Percentiles rank a stretch among this genome's conserved stretches.
Conservation (phyloP, 2,329 filamentous ascomycete species). For the Penicillium sp. region DNA sequence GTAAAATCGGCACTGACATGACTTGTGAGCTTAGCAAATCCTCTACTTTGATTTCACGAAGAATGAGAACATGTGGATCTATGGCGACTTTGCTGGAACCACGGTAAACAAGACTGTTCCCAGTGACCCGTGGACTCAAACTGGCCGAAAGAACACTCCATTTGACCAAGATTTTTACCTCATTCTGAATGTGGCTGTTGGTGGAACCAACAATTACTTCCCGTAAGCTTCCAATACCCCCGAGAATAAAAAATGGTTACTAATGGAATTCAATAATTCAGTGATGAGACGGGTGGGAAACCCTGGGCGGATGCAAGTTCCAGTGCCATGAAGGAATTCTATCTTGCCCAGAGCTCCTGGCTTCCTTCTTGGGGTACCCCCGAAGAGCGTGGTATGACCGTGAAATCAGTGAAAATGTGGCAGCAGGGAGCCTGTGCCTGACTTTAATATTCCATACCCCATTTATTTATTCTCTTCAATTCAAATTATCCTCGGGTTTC, state of each 20-base stretch:
- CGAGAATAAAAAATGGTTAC: not conserved
- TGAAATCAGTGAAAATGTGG: slow-evolving; percentile 56
- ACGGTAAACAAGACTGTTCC: slow-evolving; percentile 49
- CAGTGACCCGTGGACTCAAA: slow-evolving; percentile 51
- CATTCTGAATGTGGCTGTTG: slow-evolving; percentile 58
- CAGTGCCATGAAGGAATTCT: slow-evolving; percentile 47
- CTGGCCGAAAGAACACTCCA: slow-evolving; percentile 50
- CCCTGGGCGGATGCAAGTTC: slow-evolving; percentile 50
- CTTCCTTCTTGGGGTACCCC: slow-evolving; percentile 35
- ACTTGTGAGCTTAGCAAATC: slow-evolving; percentile 34
- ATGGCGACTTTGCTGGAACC: slow-evolving; percentile 48
- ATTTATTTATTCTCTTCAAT: no score
- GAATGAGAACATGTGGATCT: slow-evolving; percentile 35
- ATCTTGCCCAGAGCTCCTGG: slow-evolving; percentile 39
- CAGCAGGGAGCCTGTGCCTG: slow-evolving; percentile 40
- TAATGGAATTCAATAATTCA: not conserved
- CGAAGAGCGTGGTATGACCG: slow-evolving; percentile 50
- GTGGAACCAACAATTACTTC: slow-evolving; percentile 56
- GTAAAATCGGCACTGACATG: not conserved
- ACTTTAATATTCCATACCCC: not conserved
- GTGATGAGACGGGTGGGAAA: slow-evolving; percentile 44
- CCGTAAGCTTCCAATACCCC: slow-evolving; percentile 2
- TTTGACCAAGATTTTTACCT: slow-evolving; percentile 60
- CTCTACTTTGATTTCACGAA: slow-evolving; percentile 35
- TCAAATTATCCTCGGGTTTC: no score